Evolutionary conservation across 2,329 filamentous ascomycete species (phyloP).

Genomic region (Colletotrichum sp.): DNA sequence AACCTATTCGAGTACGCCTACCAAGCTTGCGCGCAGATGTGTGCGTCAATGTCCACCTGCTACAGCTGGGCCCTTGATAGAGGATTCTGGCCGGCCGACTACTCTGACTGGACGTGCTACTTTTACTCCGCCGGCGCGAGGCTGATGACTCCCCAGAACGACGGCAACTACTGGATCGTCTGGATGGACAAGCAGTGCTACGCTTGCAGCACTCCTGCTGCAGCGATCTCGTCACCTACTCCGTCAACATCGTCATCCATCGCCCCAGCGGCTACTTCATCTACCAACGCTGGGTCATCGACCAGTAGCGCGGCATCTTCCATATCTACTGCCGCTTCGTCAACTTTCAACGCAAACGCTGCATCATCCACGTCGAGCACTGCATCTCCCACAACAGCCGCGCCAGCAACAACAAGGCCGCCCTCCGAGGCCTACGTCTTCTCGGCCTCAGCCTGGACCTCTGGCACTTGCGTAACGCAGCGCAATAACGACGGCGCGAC

Average conservation of each 20-base stretch:
- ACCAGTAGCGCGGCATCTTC: not conserved
- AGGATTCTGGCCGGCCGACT: not conserved
- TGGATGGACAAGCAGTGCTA: conserved; percentile 8
- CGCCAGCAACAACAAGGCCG: not conserved
- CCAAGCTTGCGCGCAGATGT: conserved; percentile 10
- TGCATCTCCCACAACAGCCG: not conserved
- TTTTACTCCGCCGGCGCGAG: conserved; percentile 5
- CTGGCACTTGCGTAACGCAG: not conserved
- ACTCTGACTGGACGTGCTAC: conserved; percentile 5
- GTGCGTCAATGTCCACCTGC: not conserved
- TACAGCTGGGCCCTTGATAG: conserved; percentile 5
- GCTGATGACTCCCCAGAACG: not conserved
- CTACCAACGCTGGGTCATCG: not conserved
- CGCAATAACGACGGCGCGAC: not conserved
- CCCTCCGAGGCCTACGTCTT: not conserved
- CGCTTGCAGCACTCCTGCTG: not conserved
- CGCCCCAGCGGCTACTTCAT: not conserved
- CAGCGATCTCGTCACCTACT: not conserved
- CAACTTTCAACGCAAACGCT: not conserved
- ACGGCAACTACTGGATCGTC: not conserved
- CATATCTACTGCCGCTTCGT: not conserved
- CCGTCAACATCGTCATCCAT: not conserved
- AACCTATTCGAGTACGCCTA: not conserved
- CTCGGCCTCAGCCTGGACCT: not conserved
- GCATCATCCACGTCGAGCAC: not conserved